Evolutionary conservation across 805 yeast species (phyloP), one percentile per base, ranked within the genome.

Genomic region (Lachancea sp.): DNA sequence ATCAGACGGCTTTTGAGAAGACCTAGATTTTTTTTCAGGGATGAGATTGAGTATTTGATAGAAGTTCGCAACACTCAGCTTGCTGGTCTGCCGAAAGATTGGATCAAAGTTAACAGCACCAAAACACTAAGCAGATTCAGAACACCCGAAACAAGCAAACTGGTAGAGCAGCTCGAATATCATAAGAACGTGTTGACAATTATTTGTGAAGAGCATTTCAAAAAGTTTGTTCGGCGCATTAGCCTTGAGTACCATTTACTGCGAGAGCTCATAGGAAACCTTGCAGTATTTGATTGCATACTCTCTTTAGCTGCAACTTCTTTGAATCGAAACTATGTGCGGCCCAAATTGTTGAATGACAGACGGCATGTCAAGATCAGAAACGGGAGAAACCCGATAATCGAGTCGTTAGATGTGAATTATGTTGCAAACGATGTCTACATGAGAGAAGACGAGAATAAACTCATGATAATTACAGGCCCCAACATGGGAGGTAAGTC

Each of bases 401-500:
- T 82, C 9, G 86, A 81, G 54, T 72, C 70, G 12, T 54, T 79
- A 16, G 57, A 67, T 36, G 55, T 66, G 2, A 50, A 58, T 2
- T 85, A 79, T 57, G 85, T 89, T 11, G 72, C 93, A 1, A 89
- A 88, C 58, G 78, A 81, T 50, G 72, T 82, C 4, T 45, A 59
- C 6, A 74, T 89, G 68, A 53, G 68, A 5, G 57, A 65, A 6
- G 57, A 66, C n/a, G 60, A 67, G 3, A 71, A 77, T 12, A 70
- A 87, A 29, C 74, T 77, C 0, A 67, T 81, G 44, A 71, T 89
- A 13, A 76, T 89, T 18, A 85, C 95, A 0, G 95, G 95, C 0
- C 93, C 95, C 0, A 85, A 85, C 53, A 84, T 85, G 89, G 95
- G 95, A 9, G 95, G 95, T 3, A 86, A 86, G 59, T 81, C 89